Base-by-base conservation (phyloP, 441 rosid genomes). In the Adansonia rubrostipa region DNA sequence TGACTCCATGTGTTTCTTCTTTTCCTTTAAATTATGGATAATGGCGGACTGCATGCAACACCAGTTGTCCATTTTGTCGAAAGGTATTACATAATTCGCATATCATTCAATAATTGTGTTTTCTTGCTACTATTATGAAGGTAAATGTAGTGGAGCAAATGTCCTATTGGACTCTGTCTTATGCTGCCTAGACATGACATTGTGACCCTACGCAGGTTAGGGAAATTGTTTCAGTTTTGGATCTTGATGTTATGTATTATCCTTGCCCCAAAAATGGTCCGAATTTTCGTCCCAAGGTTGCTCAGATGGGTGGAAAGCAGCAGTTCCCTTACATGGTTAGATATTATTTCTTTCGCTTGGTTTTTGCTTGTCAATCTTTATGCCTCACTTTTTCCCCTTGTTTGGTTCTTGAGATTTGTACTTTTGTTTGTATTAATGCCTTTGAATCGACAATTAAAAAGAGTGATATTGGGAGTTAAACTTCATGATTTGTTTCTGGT, bases 21-120 rank as follows among this genome's bases (percentile, higher is more conserved):
- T 69, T 60, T 47, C 71, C 76, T 78, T 53, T 58, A 44, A 53
- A 50, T 4, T 54, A n/a, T 84, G 84, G 82, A 58, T 80, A 71
- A 76, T 82, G 66, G 28, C 78, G 87, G 71, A 77, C 78, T 36
- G 3, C 68, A 40, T 80, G 74, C 81, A 40, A 80, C 78, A 82
- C 40, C 86, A 95, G 99, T 85, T 93, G 99, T 64, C 99, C 99
- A n/a, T 95, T 95, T 78, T 95, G 99, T 85, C 94, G 97, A 45
- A 95, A 95, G 98, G 98, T 95, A 93, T 3, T 53, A 4, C 33
- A 20, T 11, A n/a, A 6, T 51, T 24, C 3, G 82, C 77, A 50
- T 64, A 51, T 22, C 24, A 77, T 67, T 48, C 69, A 10, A 63
- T 47, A 62, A 28, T 28, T 40, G 9, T 13, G 28, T 15, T 45